Evolutionary conservation across 345 rosid genomes (phyloP).

Genomic region (Crucihimalaya himalaica): DNA sequence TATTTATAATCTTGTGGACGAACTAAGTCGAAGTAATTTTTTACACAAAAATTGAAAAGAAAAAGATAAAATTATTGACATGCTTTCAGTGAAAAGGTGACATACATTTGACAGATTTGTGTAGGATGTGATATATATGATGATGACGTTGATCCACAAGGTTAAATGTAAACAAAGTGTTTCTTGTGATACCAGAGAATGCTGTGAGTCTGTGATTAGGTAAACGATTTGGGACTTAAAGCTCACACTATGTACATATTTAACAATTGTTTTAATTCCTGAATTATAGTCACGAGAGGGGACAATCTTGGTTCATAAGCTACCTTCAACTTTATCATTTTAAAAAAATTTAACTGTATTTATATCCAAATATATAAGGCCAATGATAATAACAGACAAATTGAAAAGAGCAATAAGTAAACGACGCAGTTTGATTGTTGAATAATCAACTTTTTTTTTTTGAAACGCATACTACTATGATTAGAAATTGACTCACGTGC

Average conservation of each 20-base stretch:
- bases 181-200: slow-evolving; percentile 20
- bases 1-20: background rate
- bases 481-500: too few species aligned
- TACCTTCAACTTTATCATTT: background rate
- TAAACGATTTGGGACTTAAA: slow-evolving; percentile 30
- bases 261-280: slow-evolving; percentile 1
- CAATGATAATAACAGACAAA: slow-evolving; percentile 21
- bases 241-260: slow-evolving; percentile 1
- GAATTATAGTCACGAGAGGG: slow-evolving; percentile 3
- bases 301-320: slow-evolving; percentile 29
- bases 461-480: background rate
- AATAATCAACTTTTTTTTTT: background rate
- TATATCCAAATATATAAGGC: slow-evolving; percentile 7
- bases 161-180: slow-evolving; percentile 6
- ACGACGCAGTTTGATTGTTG: slow-evolving; percentile 7
- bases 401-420: slow-evolving; percentile 18
- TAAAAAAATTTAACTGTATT: background rate
- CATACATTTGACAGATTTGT: background rate
- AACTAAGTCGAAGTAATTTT: background rate
- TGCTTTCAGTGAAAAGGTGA: background rate
- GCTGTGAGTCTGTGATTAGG: slow-evolving; percentile 34
- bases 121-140: background rate
- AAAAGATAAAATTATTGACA: background rate
- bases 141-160: background rate
- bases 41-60: background rate